Evolutionary conservation across 306 rosid genomes (phyloP).

Genomic region (Prinsepia uniflora): DNA sequence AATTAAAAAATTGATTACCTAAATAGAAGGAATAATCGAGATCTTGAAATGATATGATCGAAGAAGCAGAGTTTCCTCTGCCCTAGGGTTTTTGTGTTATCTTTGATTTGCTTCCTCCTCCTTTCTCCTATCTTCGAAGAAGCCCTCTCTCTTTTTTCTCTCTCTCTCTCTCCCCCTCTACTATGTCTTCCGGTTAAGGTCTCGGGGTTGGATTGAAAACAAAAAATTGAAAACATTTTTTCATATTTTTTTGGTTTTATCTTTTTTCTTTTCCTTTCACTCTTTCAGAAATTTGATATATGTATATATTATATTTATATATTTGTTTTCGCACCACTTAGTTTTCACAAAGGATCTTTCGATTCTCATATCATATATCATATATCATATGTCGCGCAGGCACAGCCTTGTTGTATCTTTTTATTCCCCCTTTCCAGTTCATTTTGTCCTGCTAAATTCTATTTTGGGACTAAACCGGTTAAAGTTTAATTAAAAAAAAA

Average conservation of each 20-base stretch:
- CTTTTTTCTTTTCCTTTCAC: background rate
- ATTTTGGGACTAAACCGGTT: background rate
- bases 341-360: background rate
- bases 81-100: conserved; percentile 52
- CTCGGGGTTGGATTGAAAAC: conserved; percentile 31
- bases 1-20: conserved; percentile 32
- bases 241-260: background rate
- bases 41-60: conserved; percentile 53
- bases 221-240: background rate
- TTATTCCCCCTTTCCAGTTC: conserved; percentile 9
- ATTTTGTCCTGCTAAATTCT: background rate
- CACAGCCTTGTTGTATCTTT: conserved; percentile 4
- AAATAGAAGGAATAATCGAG: conserved; percentile 50
- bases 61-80: conserved; percentile 30
- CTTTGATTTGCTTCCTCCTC: conserved; percentile 10
- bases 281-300: background rate
- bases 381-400: too few relatives aligned
- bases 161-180: conserved; percentile 19
- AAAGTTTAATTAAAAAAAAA: background rate
- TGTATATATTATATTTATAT: background rate
- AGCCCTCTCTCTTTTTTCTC: conserved; percentile 19
- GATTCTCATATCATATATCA: too few relatives aligned
- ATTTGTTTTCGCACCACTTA: background rate
- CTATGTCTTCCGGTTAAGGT: conserved; percentile 47
- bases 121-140: conserved; percentile 12